These are phyloP conservation scores for Aspergillus sp. DNA, from an alignment of 2,329 filamentous ascomycete genomes.

Conservation along the genomic window DNA sequence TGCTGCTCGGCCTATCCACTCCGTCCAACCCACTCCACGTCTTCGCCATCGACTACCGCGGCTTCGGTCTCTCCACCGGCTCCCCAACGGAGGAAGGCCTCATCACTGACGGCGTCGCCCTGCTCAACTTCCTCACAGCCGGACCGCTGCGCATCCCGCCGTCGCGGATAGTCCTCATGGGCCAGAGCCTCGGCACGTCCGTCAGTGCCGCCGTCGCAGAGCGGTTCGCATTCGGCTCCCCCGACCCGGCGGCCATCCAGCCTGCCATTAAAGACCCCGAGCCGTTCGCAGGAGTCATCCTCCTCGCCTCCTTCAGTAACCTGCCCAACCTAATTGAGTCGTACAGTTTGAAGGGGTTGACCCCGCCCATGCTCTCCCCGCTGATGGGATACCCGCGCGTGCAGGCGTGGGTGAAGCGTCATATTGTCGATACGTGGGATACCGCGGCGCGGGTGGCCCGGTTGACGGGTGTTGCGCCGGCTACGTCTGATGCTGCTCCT, in stretches of 20 bases:
- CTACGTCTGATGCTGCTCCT: slow-evolving; percentile 48
- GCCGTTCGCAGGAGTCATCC: slow-evolving; percentile 74
- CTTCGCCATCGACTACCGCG: slow-evolving; percentile 86
- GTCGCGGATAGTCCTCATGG: slow-evolving; percentile 72
- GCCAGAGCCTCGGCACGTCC: slow-evolving; percentile 85
- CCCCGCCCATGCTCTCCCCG: slow-evolving; percentile 73
- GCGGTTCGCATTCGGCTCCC: slow-evolving; percentile 56
- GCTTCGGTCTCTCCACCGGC: slow-evolving; percentile 80
- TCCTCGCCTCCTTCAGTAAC: slow-evolving; percentile 76
- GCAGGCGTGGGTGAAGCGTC: slow-evolving; percentile 57
- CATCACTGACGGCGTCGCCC: slow-evolving; percentile 71
- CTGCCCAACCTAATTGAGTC: slow-evolving; percentile 69
- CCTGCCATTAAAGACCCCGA: slow-evolving; percentile 45
- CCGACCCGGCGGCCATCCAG: slow-evolving; percentile 31
- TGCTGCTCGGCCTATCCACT: slow-evolving; percentile 67
- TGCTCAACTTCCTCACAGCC: slow-evolving; percentile 62
- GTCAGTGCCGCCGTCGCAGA: slow-evolving; percentile 74
- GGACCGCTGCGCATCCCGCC: slow-evolving; percentile 64
- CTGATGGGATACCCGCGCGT: slow-evolving; percentile 65
- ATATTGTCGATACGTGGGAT: slow-evolving; percentile 78
- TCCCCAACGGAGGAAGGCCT: slow-evolving; percentile 75
- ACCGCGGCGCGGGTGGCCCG: slow-evolving; percentile 62
- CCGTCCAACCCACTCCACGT: slow-evolving; percentile 66
- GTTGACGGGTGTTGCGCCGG: slow-evolving; percentile 31
- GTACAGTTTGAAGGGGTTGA: slow-evolving; percentile 73